phyloP scores from a whole-genome alignment of 2,329 filamentous ascomycete species.

The Hymenoscyphus infarciens region DNA sequence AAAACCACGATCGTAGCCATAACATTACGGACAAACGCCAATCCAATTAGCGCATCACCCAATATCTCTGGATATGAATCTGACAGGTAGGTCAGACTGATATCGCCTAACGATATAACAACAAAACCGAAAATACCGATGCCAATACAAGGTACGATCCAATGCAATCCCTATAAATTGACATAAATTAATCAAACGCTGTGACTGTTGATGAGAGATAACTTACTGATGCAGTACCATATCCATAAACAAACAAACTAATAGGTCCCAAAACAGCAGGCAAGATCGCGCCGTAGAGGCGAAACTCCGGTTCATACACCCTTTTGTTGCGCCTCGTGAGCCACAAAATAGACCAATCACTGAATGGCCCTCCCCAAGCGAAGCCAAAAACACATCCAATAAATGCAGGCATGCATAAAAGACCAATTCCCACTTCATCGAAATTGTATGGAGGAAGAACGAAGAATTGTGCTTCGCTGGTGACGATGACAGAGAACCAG shows the following conservation, averaged over 20 bases:
- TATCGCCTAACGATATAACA: conserved; percentile 7
- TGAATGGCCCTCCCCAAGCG: conserved; percentile 36
- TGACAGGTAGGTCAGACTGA: conserved; percentile 13
- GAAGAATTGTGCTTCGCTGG: conserved; percentile 38
- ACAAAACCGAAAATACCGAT: conserved; percentile 13
- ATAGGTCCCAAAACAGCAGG: conserved; percentile 10
- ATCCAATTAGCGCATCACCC: conserved; percentile 43
- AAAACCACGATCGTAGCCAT: conserved; percentile 45
- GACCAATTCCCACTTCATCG: conserved; percentile 36
- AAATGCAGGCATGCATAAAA: conserved; percentile 40
- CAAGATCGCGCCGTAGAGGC: conserved; percentile 33
- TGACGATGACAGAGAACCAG: conserved; percentile 39
- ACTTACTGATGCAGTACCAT: conserved; percentile 9
- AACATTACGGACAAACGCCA: conserved; percentile 44
- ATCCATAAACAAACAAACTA: conserved; percentile 15
- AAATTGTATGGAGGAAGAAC: conserved; percentile 41
- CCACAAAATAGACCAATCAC: conserved; percentile 37
- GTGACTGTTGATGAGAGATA: neutral
- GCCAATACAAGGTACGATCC: conserved; percentile 17
- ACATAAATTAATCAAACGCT: neutral
- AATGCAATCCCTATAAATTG: conserved; percentile 8
- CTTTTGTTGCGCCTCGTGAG: conserved; percentile 39
- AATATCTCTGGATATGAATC: conserved; percentile 36
- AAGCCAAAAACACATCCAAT: conserved; percentile 39
- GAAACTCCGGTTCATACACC: conserved; percentile 42